Base-by-base conservation (phyloP, 2,329 filamentous ascomycete species). In the Graphilbum fragrans region DNA sequence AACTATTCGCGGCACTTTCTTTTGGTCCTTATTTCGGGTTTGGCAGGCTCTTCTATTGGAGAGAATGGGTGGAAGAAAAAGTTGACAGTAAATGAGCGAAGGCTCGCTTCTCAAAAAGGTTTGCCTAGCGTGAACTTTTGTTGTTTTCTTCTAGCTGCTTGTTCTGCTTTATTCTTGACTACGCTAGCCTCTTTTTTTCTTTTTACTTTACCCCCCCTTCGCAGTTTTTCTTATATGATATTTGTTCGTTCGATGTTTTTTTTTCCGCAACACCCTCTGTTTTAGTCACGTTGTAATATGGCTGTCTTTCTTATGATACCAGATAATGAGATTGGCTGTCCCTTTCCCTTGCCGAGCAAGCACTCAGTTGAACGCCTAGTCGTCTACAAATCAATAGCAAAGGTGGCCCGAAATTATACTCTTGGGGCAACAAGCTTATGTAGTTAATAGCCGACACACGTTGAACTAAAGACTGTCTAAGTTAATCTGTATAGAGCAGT, bases 271-370 rank as follows among this genome's bases (percentile, higher is more conserved):
- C 32, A 4, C 7, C 55, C 58, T 59, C 58, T 59, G 58, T 56
- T 57, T 60, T 65, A 65, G 60, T 60, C 57, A 61, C 55, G 58
- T 66, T 67, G 64, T 69, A 67, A 67, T 65, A 60, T 55, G 55
- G 58, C 56, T 60, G 58, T 64, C 55, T 58, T 59, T 61, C 57
- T 62, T 58, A 66, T 63, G 64, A 69, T 69, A 69, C 64, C 64
- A 68, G 53, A 57, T 58, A 61, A 62, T 60, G 58, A 61, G 56
- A 61, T 58, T 55, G 52, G 50, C 43, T 45, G 43, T 41, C 52
- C 57, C 47, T 43, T 48, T 50, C 45, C 46, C 9, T 41, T n/a
- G 31, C 27, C 22, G 5, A 18, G 31, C 31, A 6, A 33, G 31
- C n/a, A n/a, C n/a, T n/a, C n/a, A n/a, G n/a, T n/a, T n/a, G n/a